A percentile compares a stretch with the other conserved stretches of the same genome.
phyloP scores from a whole-genome alignment of 352 stramenopile species.

The Pythium aphanidermatum region DNA sequence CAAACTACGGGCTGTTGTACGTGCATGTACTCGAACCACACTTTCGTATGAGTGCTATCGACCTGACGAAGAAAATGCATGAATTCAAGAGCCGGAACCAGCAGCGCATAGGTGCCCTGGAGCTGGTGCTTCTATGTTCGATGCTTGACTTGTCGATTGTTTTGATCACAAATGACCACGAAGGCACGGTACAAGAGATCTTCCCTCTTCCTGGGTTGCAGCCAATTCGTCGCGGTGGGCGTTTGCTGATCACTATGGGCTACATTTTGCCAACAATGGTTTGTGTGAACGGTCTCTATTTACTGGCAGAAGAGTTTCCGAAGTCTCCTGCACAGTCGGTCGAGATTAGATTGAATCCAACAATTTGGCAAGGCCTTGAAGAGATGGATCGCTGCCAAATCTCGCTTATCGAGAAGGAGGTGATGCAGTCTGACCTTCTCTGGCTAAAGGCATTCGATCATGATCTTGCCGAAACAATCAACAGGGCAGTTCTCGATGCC shows the following conservation, averaged over 20 bases:
- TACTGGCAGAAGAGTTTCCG: slow-evolving; percentile 42
- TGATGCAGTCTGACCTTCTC: slow-evolving; percentile 27
- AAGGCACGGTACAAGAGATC: slow-evolving; percentile 59
- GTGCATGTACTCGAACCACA: slow-evolving; percentile 42
- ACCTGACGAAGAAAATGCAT: slow-evolving; percentile 77
- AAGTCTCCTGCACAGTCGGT: neutral
- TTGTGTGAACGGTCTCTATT: slow-evolving; percentile 64
- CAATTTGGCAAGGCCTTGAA: slow-evolving; percentile 67
- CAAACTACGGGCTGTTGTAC: slow-evolving; percentile 67
- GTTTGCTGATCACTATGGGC: slow-evolving; percentile 48
- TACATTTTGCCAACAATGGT: slow-evolving; percentile 72
- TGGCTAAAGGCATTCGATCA: slow-evolving; percentile 49
- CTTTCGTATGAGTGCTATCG: slow-evolving; percentile 47
- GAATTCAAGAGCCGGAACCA: slow-evolving; percentile 57
- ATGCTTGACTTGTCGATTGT: slow-evolving; percentile 73
- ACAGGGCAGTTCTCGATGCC: slow-evolving; percentile 66
- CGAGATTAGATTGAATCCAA: slow-evolving; percentile 9
- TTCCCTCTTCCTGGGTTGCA: slow-evolving; percentile 37
- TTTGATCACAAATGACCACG: slow-evolving; percentile 78
- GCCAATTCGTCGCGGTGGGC: slow-evolving; percentile 45
- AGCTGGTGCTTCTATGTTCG: slow-evolving; percentile 63
- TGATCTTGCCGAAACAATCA: slow-evolving; percentile 56
- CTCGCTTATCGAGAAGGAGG: slow-evolving; percentile 41
- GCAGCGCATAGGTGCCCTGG: slow-evolving; percentile 51
- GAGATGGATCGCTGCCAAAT: slow-evolving; percentile 71